Base-by-base conservation (phyloP, 805 yeast species). In the Candida piceae region DNA sequence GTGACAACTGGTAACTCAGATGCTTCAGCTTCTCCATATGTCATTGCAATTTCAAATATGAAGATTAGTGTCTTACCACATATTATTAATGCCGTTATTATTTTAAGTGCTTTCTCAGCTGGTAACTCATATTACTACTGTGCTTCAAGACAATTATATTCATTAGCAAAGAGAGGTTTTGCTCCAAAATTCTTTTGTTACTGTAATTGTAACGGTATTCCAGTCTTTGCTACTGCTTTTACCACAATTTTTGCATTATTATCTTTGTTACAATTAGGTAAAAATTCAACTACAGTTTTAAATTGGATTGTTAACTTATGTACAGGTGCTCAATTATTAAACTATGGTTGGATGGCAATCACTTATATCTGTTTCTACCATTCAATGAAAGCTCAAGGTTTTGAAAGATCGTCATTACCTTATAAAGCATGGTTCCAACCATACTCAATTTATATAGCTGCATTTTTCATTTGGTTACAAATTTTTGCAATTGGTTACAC, bases 51-150 rank as follows among this genome's bases (percentile, higher is more conserved):
- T 83, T 58, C 60, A 30, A 73, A 70, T 40, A 60, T 84, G 49
- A 70, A 74, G 2, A 81, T 84, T 38, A 72, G 63, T 26, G 76
- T 69, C 0, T 65, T 84, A 32, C 89, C 90, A 23, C 74, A 79
- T 51, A 66, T 85, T 38, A 84, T 85, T 41, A 85, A 85, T 56
- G 89, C 77, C 3, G 75, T 83, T 18, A 67, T 84, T 31, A 66
- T 85, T 35, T 67, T 83, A 7, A 71, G 87, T 6, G 84, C 88
- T 0, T 78, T 83, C 44, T 77, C 85, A 25, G 85, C 93, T 2
- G 94, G 90, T 32, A 83, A 84, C 60, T 80, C 88, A 6, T 80
- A 78, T 53, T 72, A 81, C n/a, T 83, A 72, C 53, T 76, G 84
- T 40, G 76, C 87, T 1, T 72, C 86, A 5, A 53, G 73, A 48